phyloP scores from a whole-genome alignment of 768 basidiomycete species.

The Agaricus sinodeliciosus region DNA sequence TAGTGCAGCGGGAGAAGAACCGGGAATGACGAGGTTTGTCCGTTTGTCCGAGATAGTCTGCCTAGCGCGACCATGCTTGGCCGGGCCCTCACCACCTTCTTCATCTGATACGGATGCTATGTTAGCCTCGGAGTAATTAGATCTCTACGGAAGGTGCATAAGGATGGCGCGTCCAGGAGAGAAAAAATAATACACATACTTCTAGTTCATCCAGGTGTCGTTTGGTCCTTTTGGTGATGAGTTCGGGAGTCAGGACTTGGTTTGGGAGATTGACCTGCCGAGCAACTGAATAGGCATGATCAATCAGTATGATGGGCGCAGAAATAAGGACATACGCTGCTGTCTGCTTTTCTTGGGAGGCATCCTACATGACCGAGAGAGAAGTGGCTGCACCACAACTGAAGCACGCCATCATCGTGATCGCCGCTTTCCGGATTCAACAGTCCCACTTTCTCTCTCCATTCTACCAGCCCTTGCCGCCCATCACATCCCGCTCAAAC shows the following conservation, averaged over 20 bases:
- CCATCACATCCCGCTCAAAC: too few relatives aligned
- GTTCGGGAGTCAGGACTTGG: slow-evolving; percentile 48
- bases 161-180: slow-evolving; percentile 8
- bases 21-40: slow-evolving; percentile 37
- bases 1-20: slow-evolving; percentile 41
- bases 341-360: slow-evolving; percentile 42
- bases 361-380: slow-evolving; percentile 22
- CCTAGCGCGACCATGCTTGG: slow-evolving; percentile 61
- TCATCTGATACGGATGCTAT: slow-evolving; percentile 39
- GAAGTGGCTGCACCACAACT: not conserved
- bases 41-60: slow-evolving; percentile 79
- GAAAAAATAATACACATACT: slow-evolving; percentile 31
- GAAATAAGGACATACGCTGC: slow-evolving; percentile 31
- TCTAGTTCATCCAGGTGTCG: slow-evolving; percentile 83
- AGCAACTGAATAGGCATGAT: slow-evolving; percentile 27
- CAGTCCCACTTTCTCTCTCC: not conserved
- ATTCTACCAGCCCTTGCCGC: not conserved
- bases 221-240: slow-evolving; percentile 70
- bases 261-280: slow-evolving; percentile 40
- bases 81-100: slow-evolving; percentile 26
- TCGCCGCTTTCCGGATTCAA: slow-evolving; percentile 7
- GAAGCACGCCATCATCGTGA: slow-evolving; percentile 28
- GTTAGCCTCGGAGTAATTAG: slow-evolving; percentile 65
- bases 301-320: not conserved
- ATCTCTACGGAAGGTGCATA: slow-evolving; percentile 39